Conservation (phyloP, 441 rosid genomes). For the Populus tomentosa region DNA sequence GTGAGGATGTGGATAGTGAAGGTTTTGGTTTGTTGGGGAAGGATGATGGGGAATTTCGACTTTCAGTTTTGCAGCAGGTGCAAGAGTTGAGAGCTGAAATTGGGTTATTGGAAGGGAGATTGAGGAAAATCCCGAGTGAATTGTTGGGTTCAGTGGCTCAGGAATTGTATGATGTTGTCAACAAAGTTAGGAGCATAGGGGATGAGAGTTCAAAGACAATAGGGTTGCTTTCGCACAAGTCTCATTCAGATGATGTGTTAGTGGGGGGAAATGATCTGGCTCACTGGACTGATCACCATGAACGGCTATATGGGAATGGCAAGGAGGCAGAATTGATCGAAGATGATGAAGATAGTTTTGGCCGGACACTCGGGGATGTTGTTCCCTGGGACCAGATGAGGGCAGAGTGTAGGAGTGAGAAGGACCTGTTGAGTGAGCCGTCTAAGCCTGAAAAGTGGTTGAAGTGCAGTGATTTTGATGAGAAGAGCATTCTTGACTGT, state of each 20-base stretch:
- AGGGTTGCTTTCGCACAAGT: conserved; percentile 51
- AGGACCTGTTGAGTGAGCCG: conserved; percentile 65
- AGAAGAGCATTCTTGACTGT: conserved; percentile 83
- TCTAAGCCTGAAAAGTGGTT: conserved; percentile 90
- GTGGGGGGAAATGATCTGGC: conserved; percentile 73
- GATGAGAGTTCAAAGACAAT: conserved; percentile 57
- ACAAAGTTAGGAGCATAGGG: conserved; percentile 68
- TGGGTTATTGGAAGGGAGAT: conserved; percentile 62
- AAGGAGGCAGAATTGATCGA: conserved; percentile 79
- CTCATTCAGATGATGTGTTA: conserved; percentile 59
- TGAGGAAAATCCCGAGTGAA: conserved; percentile 57
- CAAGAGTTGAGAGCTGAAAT: conserved; percentile 73
- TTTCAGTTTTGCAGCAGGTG: conserved; percentile 69
- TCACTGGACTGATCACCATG: conserved; percentile 74
- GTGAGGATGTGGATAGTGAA: conserved; percentile 70
- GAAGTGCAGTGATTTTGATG: conserved; percentile 83
- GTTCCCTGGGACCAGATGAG: conserved; percentile 85
- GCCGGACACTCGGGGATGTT: conserved; percentile 82
- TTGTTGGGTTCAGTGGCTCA: conserved; percentile 65
- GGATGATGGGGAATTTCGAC: conserved; percentile 65
- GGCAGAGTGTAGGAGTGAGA: conserved; percentile 56
- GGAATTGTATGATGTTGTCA: conserved; percentile 65
- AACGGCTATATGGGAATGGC: conserved; percentile 59
- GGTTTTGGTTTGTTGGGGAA: conserved; percentile 62
- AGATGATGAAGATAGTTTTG: conserved; percentile 89